Evolutionary conservation across 768 basidiomycete species (phyloP).

Genomic region (Amylocystis lapponica): DNA sequence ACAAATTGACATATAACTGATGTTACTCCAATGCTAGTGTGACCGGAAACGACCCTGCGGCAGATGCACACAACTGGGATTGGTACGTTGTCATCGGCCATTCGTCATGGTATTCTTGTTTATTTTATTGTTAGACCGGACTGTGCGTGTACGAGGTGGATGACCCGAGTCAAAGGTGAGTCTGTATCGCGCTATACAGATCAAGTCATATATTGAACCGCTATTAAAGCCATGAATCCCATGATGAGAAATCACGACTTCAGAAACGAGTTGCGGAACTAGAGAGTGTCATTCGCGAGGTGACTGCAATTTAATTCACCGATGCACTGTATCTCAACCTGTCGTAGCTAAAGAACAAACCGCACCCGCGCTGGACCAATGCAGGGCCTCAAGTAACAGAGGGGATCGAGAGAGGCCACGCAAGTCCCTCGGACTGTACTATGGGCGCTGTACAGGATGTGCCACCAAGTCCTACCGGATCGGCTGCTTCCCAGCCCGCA

Average conservation of each 20-base stretch:
- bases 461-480: neutral
- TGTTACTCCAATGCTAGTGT: conserved; percentile 25
- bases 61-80: conserved; percentile 36
- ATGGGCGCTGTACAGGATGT: too few relatives aligned
- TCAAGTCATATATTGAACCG: neutral
- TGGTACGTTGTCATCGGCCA: conserved; percentile 24
- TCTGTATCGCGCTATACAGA: neutral
- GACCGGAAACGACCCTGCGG: conserved; percentile 45
- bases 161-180: conserved; percentile 37
- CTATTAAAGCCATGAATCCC: conserved; percentile 24
- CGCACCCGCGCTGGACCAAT: conserved; percentile 63
- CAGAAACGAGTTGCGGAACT: conserved; percentile 76
- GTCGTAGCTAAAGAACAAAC: conserved; percentile 62
- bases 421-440: neutral
- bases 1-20: neutral
- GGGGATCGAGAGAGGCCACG: too few relatives aligned
- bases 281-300: conserved; percentile 81
- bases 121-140: conserved; percentile 59
- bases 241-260: conserved; percentile 61
- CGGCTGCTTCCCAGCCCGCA: neutral
- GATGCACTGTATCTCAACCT: neutral
- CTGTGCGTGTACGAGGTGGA: conserved; percentile 84
- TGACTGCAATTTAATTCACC: conserved; percentile 14
- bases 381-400: too few relatives aligned
- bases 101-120: neutral